Conservation (phyloP, 1,284 basidiomycete genomes). For the Wolfiporia cocos region DNA sequence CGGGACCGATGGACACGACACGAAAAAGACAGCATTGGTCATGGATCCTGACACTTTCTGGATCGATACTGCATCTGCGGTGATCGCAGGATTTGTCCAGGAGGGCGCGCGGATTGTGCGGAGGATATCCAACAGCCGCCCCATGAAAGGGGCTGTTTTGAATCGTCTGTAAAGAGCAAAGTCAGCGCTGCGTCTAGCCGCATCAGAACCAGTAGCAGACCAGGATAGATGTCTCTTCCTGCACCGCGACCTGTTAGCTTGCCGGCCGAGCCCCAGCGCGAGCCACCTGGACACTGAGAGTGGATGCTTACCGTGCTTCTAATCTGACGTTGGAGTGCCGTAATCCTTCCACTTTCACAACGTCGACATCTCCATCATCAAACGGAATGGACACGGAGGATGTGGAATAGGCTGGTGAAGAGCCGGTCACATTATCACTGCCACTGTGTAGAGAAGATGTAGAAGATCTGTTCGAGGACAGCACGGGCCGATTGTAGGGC, state of each 20-base stretch:
- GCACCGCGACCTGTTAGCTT: conserved; percentile 18
- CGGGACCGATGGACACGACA: conserved; percentile 55
- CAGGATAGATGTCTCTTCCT: conserved; percentile 18
- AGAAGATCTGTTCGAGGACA: conserved; percentile 16
- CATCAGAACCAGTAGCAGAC: conserved; percentile 14
- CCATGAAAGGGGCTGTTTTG: conserved; percentile 54
- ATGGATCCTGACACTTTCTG: conserved; percentile 85
- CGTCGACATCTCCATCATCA: conserved; percentile 35
- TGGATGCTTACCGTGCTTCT: conserved; percentile 63
- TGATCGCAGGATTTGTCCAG: conserved; percentile 46
- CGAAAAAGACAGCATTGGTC: conserved; percentile 94
- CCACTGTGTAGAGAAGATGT: conserved; percentile 19
- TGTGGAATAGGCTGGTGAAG: conserved; percentile 26
- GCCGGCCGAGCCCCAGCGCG: conserved; percentile 17
- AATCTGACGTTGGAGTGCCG: conserved; percentile 55
- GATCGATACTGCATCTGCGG: conserved; percentile 51
- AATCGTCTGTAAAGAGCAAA: conserved; percentile 47
- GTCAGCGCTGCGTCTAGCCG: conserved; percentile 6
- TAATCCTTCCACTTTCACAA: conserved; percentile 55
- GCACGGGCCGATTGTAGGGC: conserved; percentile 10
- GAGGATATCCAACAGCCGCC: conserved; percentile 51
- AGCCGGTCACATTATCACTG: conserved; percentile 13
- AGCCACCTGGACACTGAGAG: conserved; percentile 9
- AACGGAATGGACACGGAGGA: conserved; percentile 38
- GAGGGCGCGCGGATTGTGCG: conserved; percentile 46